These are phyloP conservation scores for Raphanus sativus DNA, from an alignment of 345 rosid species.

Conservation along the genomic window DNA sequence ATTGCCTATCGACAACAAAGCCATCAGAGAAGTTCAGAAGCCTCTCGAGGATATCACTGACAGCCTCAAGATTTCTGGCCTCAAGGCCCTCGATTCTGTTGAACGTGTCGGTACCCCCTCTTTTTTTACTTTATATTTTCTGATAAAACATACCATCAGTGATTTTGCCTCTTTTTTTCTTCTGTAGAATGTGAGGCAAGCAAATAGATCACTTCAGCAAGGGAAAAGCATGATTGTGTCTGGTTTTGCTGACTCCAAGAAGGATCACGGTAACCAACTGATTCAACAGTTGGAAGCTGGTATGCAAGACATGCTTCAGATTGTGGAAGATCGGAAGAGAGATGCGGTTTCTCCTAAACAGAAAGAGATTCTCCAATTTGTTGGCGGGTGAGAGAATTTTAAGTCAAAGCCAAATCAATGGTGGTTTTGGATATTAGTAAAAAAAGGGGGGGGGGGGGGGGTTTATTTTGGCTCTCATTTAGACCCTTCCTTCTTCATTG, in stretches of 20 bases:
- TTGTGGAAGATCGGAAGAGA: constrained; percentile 83
- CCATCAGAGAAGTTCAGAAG: constrained; percentile 90
- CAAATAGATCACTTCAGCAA: constrained; percentile 66
- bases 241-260: constrained; percentile 86
- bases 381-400: constrained; percentile 64
- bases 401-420: not conserved
- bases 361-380: constrained; percentile 84
- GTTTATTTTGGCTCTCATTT: no score
- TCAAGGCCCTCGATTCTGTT: constrained; percentile 87
- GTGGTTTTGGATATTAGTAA: no score
- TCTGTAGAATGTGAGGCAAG: constrained; percentile 86
- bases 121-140: no score
- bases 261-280: constrained; percentile 72
- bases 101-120: no score
- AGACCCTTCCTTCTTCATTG: constrained; percentile 53
- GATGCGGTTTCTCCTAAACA: constrained; percentile 90
- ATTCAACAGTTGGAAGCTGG: constrained; percentile 81
- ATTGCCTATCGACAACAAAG: constrained; percentile 83
- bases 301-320: constrained; percentile 81
- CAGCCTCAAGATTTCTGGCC: constrained; percentile 83
- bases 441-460: no score
- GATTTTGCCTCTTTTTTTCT: not conserved
- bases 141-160: no score
- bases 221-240: constrained; percentile 72
- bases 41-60: constrained; percentile 96